A percentile compares a stretch with the other conserved stretches of the same genome.
These are phyloP conservation scores for Aspergillus melleus DNA, from an alignment of 2,329 filamentous ascomycete species.

Conservation along the genomic window DNA sequence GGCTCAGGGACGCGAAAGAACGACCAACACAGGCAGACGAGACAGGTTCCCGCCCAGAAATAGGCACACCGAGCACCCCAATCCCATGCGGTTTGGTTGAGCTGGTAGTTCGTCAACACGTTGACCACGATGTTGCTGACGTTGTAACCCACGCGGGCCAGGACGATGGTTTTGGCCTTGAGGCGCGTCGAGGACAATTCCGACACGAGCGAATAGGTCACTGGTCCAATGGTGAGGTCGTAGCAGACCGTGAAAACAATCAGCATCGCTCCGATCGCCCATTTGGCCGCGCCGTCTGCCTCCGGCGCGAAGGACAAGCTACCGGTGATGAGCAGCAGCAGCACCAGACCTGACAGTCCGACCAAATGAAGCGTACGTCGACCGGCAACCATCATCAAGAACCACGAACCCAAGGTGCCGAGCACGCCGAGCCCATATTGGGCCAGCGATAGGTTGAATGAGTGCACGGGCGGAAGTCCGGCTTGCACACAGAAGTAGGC, in stretches of 20 bases:
- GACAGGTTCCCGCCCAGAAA: constrained; percentile 43
- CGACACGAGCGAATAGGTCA: constrained; percentile 55
- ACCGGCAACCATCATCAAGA: constrained; percentile 40
- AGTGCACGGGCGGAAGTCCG: constrained; percentile 30
- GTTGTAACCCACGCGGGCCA: constrained; percentile 54
- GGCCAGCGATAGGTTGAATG: constrained; percentile 47
- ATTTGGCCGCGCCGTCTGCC: constrained; percentile 33
- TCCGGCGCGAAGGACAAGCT: constrained; percentile 24
- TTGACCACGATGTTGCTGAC: constrained; percentile 53
- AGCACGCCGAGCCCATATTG: constrained; percentile 62
- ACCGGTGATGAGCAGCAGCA: constrained; percentile 30
- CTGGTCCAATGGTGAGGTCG: constrained; percentile 55
- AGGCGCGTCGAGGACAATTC: constrained; percentile 57
- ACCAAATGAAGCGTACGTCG: constrained; percentile 42
- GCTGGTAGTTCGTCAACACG: constrained; percentile 59
- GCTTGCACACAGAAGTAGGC: constrained; percentile 58
- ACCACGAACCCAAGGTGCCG: constrained; percentile 55
- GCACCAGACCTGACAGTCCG: constrained; percentile 26
- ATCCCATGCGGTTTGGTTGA: constrained; percentile 32
- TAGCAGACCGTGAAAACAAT: constrained; percentile 57
- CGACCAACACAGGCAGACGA: constrained; percentile 41
- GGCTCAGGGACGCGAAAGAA: constrained; percentile 42
- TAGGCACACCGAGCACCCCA: constrained; percentile 41
- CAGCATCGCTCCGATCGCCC: constrained; percentile 49
- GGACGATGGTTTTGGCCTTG: constrained; percentile 56